phyloP scores from a whole-genome alignment of 371 early-diverging fungal species.

The Syncephalastrum monosporum region DNA sequence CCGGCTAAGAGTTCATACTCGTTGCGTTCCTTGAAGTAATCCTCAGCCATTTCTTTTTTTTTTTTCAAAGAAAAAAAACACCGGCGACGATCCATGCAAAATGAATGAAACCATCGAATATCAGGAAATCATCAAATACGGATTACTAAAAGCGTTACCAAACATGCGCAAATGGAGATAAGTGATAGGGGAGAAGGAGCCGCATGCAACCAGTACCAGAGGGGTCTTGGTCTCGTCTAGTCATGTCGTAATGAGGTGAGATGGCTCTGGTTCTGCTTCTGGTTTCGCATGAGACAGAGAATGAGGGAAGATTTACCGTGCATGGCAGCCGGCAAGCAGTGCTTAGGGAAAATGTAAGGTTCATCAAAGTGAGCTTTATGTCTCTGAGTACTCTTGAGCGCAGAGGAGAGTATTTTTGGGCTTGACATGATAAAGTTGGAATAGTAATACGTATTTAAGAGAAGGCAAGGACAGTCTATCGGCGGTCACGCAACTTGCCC shows the following conservation, averaged over 20 bases:
- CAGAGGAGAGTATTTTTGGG: too few relatives aligned
- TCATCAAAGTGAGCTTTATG: conserved; percentile 10
- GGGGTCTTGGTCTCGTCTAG: conserved; percentile 82
- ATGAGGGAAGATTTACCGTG: conserved; percentile 13
- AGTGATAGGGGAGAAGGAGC: conserved; percentile 96
- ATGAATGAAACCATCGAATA: not conserved
- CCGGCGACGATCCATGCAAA: not conserved
- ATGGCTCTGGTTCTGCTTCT: not conserved
- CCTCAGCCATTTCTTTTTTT: conserved; percentile 90
- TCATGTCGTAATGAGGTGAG: not conserved
- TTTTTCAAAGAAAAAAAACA: not conserved
- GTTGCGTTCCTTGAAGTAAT: conserved; percentile 73
- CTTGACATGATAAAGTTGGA: too few relatives aligned
- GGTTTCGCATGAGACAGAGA: not conserved
- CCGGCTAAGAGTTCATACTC: conserved; percentile 90
- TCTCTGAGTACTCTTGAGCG: too few relatives aligned
- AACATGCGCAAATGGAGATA: conserved; percentile 98
- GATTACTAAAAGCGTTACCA: conserved; percentile 60
- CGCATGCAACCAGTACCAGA: conserved; percentile 94
- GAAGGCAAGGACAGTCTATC: too few relatives aligned
- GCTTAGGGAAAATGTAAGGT: conserved; percentile 23
- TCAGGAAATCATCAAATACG: not conserved
- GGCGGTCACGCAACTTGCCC: too few relatives aligned
- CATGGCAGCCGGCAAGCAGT: conserved; percentile 19
- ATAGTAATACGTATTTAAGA: too few relatives aligned